Base-by-base conservation (phyloP, 1,284 basidiomycete species). In the Sanguinoderma infundibulare region DNA sequence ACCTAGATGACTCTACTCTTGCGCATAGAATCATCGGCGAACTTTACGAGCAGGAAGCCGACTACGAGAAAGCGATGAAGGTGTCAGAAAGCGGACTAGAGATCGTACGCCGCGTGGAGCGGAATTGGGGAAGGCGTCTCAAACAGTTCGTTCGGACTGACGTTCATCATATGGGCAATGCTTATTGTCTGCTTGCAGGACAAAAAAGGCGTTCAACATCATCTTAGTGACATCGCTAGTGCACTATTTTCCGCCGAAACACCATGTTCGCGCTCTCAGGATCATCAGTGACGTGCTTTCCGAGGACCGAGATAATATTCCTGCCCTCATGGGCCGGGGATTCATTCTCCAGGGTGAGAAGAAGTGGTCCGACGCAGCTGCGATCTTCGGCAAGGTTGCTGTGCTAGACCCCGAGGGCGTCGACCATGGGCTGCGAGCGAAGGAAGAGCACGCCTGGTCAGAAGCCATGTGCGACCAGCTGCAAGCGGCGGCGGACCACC, bases 391-490 rank as follows among this genome's bases (percentile, higher is more conserved):
- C 9, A 77, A 76, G 57, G 86, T 87, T 5, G 77, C 79, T 22
- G 73, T 75, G 14, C 73, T 85, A 5, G 72, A 83, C 35, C 76
- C 80, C 1, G 81, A 83, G 10, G 79, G 84, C 72, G 53, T 78
- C 1, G 71, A 78, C 39, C 74, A 83, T 6, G 83, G 82, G n/a
- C 70, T 92, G 6, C 89, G 91, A 42, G 92, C 94, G 0, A 81
- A 78, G 63, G 94, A 96, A 70, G 96, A 98, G 72, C 74, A 82
- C 28, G 95, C 91, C 0, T 98, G 97, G 96, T 96, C 94, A 74
- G 78, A 83, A 40, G 86, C 87, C 63, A 88, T 91, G 63, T 72
- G 83, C 5, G 83, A 82, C 0, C 74, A 84, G 20, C 67, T 83
- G 3, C 81, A 85, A 9, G 74, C 78, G 9, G 94, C 88, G 3